Evolutionary conservation across 352 stramenopile genomes (phyloP), one percentile per base, ranked within the genome.

Genomic region (Pythium myriotylum): DNA sequence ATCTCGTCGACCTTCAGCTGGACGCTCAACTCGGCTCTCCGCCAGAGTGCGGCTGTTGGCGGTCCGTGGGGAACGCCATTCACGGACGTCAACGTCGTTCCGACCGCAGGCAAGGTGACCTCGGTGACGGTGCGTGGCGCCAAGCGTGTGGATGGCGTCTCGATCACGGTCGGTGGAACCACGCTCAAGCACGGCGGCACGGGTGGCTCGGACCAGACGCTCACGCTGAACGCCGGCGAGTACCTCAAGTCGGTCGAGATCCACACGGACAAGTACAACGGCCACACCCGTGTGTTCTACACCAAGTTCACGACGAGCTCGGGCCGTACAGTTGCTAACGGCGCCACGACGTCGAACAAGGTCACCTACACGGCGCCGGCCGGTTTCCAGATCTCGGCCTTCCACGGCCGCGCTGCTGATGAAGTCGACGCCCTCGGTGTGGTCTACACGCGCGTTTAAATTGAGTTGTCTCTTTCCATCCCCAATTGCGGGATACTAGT

Each of bases 381-480:
- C 3, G 76, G 72, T 3, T 86, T 74, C 43, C 76, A 86, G 45
- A 73, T 86, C 47, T 79, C 69, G 26, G 74, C 56, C 23, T 86
- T 83, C 62, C 76, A 86, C 52, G 76, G 76, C 14, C 74, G 76
- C 10, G 53, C 68, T 2, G 74, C 72, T 1, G 64, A 77, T 33
- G 69, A 68, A 17, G 58, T 86, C 17, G 76, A 86, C 33, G 66
- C 70, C 0, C 57, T 86, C 9, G 76, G 77, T 14, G 76, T 62
- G 2, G 70, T 85, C 32, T 85, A 72, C 73, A 77, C 76, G 39
- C 57, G 57, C 17, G 47, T 58, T 17, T 65, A 65, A 51, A 10
- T 10, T 35, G 29, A 35, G 29, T 10, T n/a, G n/a, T 10, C 29
- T 10, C 29, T 10, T 5, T 10, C 10, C 29, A 35, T 35, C 29